phyloP scores from a whole-genome alignment of 2,329 filamentous ascomycete species.

The Alternaria burnsii region DNA sequence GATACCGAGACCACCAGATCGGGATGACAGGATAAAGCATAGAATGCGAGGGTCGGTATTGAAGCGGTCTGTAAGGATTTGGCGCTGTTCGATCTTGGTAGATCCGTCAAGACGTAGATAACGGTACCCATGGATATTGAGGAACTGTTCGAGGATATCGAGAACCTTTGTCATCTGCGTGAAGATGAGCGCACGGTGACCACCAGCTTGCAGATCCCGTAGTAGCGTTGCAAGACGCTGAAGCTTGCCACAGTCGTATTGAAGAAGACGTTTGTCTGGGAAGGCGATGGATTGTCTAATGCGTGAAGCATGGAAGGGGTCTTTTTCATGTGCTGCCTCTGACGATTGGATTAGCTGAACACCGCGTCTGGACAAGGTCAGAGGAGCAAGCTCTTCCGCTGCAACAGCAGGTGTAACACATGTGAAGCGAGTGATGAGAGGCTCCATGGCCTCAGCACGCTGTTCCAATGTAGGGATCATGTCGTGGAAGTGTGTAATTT shows the following conservation, averaged over 20 bases:
- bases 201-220: slow-evolving; percentile 84
- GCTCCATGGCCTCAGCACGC: slow-evolving; percentile 76
- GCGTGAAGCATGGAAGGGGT: slow-evolving; percentile 92
- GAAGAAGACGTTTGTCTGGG: slow-evolving; percentile 92
- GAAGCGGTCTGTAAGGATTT: slow-evolving; percentile 95
- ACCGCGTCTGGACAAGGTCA: slow-evolving; percentile 68
- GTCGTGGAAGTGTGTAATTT: slow-evolving; percentile 68
- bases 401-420: slow-evolving; percentile 92
- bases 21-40: slow-evolving; percentile 93
- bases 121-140: slow-evolving; percentile 97
- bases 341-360: slow-evolving; percentile 65
- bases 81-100: slow-evolving; percentile 93
- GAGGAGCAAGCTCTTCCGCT: slow-evolving; percentile 75
- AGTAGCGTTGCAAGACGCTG: slow-evolving; percentile 88
- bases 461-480: slow-evolving; percentile 79
- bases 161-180: slow-evolving; percentile 99
- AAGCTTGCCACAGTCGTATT: slow-evolving; percentile 97
- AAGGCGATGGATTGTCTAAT: slow-evolving; percentile 96
- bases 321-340: slow-evolving; percentile 64
- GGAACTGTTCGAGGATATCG: slow-evolving; percentile 95
- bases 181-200: slow-evolving; percentile 95
- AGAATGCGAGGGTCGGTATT: slow-evolving; percentile 93
- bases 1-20: slow-evolving; percentile 93
- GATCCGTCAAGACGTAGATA: slow-evolving; percentile 96
- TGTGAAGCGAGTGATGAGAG: slow-evolving; percentile 83